These are phyloP conservation scores for Cladosporium austrohemisphaericum DNA, from an alignment of 2,329 filamentous ascomycete genomes.

Conservation along the genomic window DNA sequence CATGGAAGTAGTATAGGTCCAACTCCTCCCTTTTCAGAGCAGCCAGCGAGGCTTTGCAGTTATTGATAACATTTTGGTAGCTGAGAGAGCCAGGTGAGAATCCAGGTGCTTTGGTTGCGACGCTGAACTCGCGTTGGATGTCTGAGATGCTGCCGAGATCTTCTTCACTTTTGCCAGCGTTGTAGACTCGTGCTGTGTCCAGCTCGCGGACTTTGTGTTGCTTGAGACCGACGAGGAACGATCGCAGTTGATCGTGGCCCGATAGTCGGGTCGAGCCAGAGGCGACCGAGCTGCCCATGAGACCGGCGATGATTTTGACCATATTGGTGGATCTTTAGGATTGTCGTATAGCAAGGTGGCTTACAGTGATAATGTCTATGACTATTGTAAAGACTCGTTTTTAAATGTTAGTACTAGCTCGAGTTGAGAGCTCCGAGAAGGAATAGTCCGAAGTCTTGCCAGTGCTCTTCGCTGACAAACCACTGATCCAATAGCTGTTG, in stretches of 20 bases:
- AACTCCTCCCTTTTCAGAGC: conserved; percentile 30
- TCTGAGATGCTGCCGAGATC: conserved; percentile 38
- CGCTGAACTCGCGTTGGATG: conserved; percentile 22
- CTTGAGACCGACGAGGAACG: conserved; percentile 32
- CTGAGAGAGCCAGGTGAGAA: conserved; percentile 25
- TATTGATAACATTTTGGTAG: conserved; percentile 26
- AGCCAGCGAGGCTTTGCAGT: conserved; percentile 25
- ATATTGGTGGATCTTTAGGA: conserved; percentile 18
- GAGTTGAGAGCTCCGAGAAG: too few relatives aligned
- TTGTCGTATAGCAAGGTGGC: too few relatives aligned
- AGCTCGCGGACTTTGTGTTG: conserved; percentile 33
- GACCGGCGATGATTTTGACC: conserved; percentile 28
- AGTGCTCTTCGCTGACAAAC: too few relatives aligned
- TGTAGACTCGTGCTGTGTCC: conserved; percentile 40
- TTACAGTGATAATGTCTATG: too few relatives aligned
- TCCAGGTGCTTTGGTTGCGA: conserved; percentile 31
- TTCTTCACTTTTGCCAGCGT: conserved; percentile 37
- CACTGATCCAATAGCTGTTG: too few relatives aligned
- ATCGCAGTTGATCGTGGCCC: conserved; percentile 20
- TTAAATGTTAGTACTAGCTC: too few relatives aligned
- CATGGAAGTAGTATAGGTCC: conserved; percentile 43
- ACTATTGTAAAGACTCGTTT: too few relatives aligned
- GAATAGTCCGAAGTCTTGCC: too few relatives aligned
- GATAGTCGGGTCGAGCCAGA: conserved; percentile 24
- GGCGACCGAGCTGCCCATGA: conserved; percentile 28